Evolutionary conservation across 2,329 filamentous ascomycete genomes (phyloP).

Genomic region (Calonectria pauciramosa): DNA sequence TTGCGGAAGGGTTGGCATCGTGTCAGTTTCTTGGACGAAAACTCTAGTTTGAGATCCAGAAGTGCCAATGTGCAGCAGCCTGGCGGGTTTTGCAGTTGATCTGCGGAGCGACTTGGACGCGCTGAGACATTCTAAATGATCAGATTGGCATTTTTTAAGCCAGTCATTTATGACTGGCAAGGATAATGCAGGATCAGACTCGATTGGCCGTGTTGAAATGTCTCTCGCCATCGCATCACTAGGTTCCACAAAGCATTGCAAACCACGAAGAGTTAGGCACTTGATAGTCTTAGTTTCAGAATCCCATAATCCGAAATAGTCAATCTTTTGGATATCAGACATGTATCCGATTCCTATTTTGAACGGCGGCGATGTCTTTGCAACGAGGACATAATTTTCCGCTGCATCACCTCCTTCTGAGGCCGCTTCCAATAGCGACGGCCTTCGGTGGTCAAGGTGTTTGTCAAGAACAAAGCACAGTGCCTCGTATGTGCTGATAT

Average conservation of each 20-base stretch:
- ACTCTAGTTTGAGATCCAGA: background rate
- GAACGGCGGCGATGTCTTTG: background rate
- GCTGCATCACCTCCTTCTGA: background rate
- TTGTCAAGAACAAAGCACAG: slow-evolving; percentile 9
- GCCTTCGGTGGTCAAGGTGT: background rate
- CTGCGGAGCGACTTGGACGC: background rate
- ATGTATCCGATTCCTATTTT: slow-evolving; percentile 3
- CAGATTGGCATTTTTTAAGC: background rate
- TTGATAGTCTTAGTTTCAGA: background rate
- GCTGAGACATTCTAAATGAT: background rate
- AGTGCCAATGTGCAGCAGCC: background rate
- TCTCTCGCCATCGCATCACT: background rate
- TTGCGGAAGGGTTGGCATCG: background rate
- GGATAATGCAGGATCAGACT: background rate
- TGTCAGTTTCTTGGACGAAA: background rate
- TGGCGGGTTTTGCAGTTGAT: background rate
- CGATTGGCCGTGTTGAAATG: background rate
- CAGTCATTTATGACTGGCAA: background rate
- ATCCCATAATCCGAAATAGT: slow-evolving; percentile 5
- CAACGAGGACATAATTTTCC: background rate
- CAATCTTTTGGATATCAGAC: background rate
- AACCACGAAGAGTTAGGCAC: background rate
- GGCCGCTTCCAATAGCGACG: background rate
- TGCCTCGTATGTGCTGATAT: background rate
- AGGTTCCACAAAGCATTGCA: slow-evolving; percentile 3